Percentiles rank a stretch among this genome's conserved stretches.
Conservation (phyloP, 495 filamentous ascomycete genomes). For the Lophium mytilinum region DNA sequence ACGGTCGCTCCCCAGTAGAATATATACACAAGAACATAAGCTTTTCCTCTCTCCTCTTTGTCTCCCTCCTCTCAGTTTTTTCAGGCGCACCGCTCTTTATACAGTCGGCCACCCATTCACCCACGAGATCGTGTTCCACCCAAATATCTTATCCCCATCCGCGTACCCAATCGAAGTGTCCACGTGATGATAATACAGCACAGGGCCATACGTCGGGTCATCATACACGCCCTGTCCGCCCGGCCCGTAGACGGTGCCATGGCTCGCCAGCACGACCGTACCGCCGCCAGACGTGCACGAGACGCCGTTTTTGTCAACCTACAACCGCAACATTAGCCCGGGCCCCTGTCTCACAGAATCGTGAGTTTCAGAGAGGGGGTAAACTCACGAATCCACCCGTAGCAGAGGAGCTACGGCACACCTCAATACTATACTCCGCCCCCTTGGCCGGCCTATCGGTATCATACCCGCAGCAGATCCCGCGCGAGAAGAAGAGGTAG, state of each 20-base stretch:
- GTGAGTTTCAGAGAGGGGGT: background rate
- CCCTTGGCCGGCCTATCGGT: slow-evolving; percentile 43
- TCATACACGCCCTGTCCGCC: slow-evolving; percentile 57
- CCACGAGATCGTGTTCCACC: slow-evolving; percentile 59
- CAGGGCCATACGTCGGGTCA: slow-evolving; percentile 40
- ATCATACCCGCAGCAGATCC: slow-evolving; percentile 53
- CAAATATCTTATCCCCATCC: slow-evolving; percentile 57
- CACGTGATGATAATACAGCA: slow-evolving; percentile 68
- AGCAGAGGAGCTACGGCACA: slow-evolving; percentile 48
- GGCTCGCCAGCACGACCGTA: slow-evolving; percentile 52
- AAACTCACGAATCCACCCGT: slow-evolving; percentile 48
- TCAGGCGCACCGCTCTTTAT: too few species aligned
- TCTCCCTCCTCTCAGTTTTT: too few species aligned
- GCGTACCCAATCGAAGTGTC: slow-evolving; percentile 57
- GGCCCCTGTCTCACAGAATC: background rate
- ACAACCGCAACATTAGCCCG: too few species aligned
- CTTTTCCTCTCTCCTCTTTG: too few species aligned
- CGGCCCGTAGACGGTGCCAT: slow-evolving; percentile 59
- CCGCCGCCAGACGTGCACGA: slow-evolving; percentile 54
- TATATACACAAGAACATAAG: too few species aligned
- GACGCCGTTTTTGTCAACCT: slow-evolving; percentile 51
- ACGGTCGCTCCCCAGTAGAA: too few species aligned
- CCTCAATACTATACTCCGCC: slow-evolving; percentile 58
- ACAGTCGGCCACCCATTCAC: slow-evolving; percentile 60
- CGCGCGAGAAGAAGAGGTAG: slow-evolving; percentile 60